Evolutionary conservation across 1,284 basidiomycete species (phyloP).

Genomic region (Ceratobasidium sp.): DNA sequence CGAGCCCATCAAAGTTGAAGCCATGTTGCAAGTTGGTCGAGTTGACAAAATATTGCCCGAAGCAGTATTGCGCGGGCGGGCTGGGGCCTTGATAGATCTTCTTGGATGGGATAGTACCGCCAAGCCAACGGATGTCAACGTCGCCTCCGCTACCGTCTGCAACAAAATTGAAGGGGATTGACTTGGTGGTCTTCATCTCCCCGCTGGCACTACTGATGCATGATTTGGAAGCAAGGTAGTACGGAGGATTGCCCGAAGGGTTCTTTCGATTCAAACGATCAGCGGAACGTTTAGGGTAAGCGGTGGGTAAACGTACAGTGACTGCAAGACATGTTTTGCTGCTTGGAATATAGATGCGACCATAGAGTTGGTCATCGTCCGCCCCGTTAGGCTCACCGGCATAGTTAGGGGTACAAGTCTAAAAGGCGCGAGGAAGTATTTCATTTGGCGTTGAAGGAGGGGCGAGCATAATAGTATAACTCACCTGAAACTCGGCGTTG

Average conservation of each 20-base stretch:
- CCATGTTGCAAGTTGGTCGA: constrained; percentile 23
- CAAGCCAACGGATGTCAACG: background rate
- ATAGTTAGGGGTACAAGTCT: constrained; percentile 16
- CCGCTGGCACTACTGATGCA: too few relatives aligned
- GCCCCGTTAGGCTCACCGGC: background rate
- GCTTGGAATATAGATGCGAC: background rate
- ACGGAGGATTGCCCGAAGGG: background rate
- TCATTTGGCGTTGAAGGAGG: background rate
- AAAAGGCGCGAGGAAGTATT: background rate
- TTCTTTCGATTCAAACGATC: too few relatives aligned
- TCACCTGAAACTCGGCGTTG: constrained; percentile 5
- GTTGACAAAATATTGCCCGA: constrained; percentile 8
- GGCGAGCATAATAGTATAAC: too few relatives aligned
- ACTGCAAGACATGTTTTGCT: background rate
- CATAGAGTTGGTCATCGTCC: too few relatives aligned
- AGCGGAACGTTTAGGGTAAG: background rate
- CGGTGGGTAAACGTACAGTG: background rate
- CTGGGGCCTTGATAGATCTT: constrained; percentile 3
- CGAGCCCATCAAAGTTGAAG: background rate
- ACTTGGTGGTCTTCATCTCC: background rate
- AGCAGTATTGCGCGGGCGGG: background rate
- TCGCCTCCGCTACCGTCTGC: background rate
- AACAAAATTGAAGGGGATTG: constrained; percentile 7
- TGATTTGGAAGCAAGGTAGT: background rate
- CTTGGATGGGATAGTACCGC: constrained; percentile 8